Conservation (phyloP, 208 protist species). For the Angomonas desouzai region DNA sequence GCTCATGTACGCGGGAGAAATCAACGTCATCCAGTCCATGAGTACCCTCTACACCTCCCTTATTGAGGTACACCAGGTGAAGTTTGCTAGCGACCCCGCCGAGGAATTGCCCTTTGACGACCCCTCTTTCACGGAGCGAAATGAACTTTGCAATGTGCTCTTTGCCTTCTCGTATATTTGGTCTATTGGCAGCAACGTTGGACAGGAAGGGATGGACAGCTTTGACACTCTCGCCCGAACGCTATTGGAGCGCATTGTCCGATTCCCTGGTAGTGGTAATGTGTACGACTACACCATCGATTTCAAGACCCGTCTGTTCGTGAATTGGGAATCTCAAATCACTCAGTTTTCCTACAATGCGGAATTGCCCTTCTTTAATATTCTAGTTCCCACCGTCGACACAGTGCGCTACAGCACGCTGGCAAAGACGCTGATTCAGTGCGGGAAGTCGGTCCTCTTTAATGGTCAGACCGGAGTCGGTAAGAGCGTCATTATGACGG, state of each 20-base stretch:
- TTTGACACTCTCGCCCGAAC: slow-evolving; percentile 90
- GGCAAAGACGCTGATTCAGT: slow-evolving; percentile 84
- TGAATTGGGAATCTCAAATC: slow-evolving; percentile 81
- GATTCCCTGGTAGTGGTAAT: slow-evolving; percentile 81
- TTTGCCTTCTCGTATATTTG: slow-evolving; percentile 96
- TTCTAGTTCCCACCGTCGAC: slow-evolving; percentile 97
- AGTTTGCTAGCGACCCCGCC: slow-evolving; percentile 63
- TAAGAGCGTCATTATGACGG: slow-evolving; percentile 93
- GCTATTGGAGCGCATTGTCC: slow-evolving; percentile 80
- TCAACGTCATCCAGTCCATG: slow-evolving; percentile 92
- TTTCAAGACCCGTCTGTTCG: slow-evolving; percentile 68
- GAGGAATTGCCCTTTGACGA: slow-evolving; percentile 61
- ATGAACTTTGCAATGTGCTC: slow-evolving; percentile 85
- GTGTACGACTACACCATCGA: slow-evolving; percentile 96
- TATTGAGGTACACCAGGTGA: slow-evolving; percentile 65
- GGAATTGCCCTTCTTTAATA: slow-evolving; percentile 93
- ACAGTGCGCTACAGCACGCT: slow-evolving; percentile 94
- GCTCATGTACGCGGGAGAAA: slow-evolving; percentile 86
- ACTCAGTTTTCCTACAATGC: slow-evolving; percentile 80
- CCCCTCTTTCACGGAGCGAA: slow-evolving; percentile 71
- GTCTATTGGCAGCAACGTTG: slow-evolving; percentile 95
- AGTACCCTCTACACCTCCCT: slow-evolving; percentile 91
- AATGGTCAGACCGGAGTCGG: slow-evolving; percentile 95
- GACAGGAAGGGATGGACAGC: slow-evolving; percentile 73
- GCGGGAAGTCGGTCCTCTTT: slow-evolving; percentile 90